Evolutionary conservation across 768 basidiomycete genomes (phyloP), one percentile per base, ranked within the genome.

Genomic region (Lentinula boryana): DNA sequence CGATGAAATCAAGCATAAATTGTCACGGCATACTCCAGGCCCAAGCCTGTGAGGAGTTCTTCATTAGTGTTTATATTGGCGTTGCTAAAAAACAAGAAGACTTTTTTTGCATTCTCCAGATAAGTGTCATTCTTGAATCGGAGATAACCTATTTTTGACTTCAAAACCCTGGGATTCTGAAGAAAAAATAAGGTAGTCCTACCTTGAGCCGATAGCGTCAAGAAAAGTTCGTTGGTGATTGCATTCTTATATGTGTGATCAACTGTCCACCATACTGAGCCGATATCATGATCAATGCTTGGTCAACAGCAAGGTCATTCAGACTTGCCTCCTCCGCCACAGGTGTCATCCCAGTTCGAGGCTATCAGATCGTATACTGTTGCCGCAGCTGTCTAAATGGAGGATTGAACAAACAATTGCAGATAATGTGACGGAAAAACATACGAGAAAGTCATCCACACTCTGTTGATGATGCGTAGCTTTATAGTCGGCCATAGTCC

Each of bases 221-320:
- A 70, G 71, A 83, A 85, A 8, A 84, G 74, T 58, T 84, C 75
- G 64, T 85, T 84, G 18, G 83, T 85, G 61, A 85, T 78, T 10
- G 83, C 81, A 58, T 84, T 84, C 71, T 85, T 85, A 72, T 84
- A 84, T 0, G 74, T 78, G 63, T 80, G 79, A 23, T 72, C 81
- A 12, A 74, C 75, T 8, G 81, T 80, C 84, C 83, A 85, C 82
- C 83, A 84, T 5, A 84, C 83, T 83, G 52, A 21, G 43, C 13
- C 3, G 27, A 15, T 41, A 18, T 48, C 27, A 48, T 18, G 33
- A 31, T 58, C 16, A 44, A 33, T 16, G 32, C 40, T 35, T 58
- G 8, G 49, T 16, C 51, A 40, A 13, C n/a, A 27, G 35, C 63
- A 21, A 56, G 27, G 16, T 18, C 12, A 31, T 9, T 43, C 27